phyloP scores from a whole-genome alignment of 352 stramenopile genomes.

The Phytophthora palmivora region DNA sequence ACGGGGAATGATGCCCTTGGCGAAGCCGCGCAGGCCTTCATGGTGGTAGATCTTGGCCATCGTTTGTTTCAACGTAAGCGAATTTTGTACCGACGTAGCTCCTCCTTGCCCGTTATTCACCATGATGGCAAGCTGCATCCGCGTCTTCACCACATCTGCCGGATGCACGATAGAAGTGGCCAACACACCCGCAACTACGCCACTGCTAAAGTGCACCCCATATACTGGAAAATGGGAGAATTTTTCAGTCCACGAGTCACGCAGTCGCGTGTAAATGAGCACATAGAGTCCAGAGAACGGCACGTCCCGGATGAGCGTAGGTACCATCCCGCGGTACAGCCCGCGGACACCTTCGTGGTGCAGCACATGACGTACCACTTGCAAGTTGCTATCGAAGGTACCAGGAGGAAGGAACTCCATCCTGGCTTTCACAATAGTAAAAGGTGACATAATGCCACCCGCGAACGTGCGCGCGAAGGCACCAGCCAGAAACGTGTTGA shows the following conservation, averaged over 20 bases:
- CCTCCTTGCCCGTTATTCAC: conserved; percentile 35
- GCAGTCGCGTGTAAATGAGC: conserved; percentile 82
- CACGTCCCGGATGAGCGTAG: conserved; percentile 87
- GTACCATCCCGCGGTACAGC: conserved; percentile 87
- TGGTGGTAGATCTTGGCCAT: conserved; percentile 88
- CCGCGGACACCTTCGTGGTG: conserved; percentile 72
- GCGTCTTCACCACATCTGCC: conserved; percentile 88
- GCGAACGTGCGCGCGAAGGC: conserved; percentile 89
- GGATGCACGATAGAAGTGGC: conserved; percentile 88
- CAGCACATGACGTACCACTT: conserved; percentile 73
- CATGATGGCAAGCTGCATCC: conserved; percentile 87
- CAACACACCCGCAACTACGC: conserved; percentile 75
- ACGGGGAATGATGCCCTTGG: conserved; percentile 93
- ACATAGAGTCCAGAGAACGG: conserved; percentile 91
- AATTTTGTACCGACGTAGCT: conserved; percentile 55
- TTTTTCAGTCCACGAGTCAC: conserved; percentile 49
- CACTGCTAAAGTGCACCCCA: conserved; percentile 80
- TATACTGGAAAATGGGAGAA: conserved; percentile 60
- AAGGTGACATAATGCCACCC: conserved; percentile 77
- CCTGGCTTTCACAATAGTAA: conserved; percentile 88
- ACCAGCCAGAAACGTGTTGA: conserved; percentile 85
- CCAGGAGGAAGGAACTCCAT: conserved; percentile 85
- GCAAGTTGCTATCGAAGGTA: conserved; percentile 65
- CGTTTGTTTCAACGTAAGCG: conserved; percentile 67
- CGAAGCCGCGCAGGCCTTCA: conserved; percentile 94